These are phyloP conservation scores for Podaxis sp. DNA, from an alignment of 768 basidiomycete species.

Conservation along the genomic window DNA sequence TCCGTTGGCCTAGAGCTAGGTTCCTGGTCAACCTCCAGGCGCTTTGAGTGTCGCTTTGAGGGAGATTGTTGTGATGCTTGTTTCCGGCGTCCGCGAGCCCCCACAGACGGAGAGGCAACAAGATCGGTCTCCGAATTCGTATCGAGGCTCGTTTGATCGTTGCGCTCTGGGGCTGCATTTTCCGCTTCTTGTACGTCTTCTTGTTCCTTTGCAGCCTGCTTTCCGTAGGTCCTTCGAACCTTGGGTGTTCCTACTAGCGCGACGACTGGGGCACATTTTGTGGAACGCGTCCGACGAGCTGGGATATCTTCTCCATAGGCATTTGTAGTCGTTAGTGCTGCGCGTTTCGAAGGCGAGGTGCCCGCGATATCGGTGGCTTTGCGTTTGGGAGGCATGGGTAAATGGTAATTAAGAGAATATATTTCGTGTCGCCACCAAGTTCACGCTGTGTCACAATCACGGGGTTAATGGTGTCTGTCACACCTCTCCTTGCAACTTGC, in stretches of 20 bases:
- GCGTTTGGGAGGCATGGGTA: slow-evolving; percentile 43
- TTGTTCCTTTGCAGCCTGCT: not conserved
- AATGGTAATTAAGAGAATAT: not conserved
- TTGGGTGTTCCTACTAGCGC: not conserved
- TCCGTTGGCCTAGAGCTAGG: not conserved
- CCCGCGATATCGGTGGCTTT: slow-evolving; percentile 28
- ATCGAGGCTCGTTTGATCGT: not conserved
- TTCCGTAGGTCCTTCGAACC: slow-evolving; percentile 9
- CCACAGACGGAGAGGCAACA: not conserved
- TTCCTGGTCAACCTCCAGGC: not conserved
- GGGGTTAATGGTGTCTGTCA: not conserved
- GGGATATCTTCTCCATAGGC: not conserved
- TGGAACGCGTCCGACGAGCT: not conserved
- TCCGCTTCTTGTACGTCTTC: not conserved
- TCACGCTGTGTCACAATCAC: slow-evolving; percentile 10
- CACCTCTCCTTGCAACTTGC: not conserved
- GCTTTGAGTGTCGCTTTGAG: not conserved
- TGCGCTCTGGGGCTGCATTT: not conserved
- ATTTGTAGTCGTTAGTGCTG: not conserved
- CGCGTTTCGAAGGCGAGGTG: slow-evolving; percentile 31
- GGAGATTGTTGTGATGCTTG: not conserved
- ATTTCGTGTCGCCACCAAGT: not conserved
- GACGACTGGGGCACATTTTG: not conserved
- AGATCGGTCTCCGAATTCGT: not conserved
- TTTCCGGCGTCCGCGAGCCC: not conserved